Percentiles rank a stretch among this genome's conserved stretches.
Evolutionary conservation across 371 early-diverging fungal genomes (phyloP).

Genomic region (Smittium culicis): DNA sequence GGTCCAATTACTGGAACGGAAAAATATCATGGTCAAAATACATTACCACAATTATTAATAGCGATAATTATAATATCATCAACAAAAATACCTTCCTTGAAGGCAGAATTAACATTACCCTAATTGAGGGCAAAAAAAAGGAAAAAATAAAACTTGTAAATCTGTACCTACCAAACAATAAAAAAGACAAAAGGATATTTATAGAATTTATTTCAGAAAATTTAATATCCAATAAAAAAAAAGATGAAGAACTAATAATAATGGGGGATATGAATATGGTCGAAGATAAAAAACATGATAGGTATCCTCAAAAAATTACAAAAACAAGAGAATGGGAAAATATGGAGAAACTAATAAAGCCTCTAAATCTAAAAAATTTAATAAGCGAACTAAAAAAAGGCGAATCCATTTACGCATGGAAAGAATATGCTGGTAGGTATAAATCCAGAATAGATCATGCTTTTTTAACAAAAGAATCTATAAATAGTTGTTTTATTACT

Average conservation of each 20-base stretch:
- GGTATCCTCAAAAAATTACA: neutral
- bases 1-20: neutral
- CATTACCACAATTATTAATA: neutral
- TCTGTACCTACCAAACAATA: conserved; percentile 5
- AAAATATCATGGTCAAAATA: neutral
- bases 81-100: neutral
- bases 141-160: conserved; percentile 1
- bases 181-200: neutral
- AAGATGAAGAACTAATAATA: conserved; percentile 2
- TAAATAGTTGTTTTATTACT: neutral
- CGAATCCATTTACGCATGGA: neutral
- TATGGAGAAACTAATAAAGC: conserved; percentile 3
- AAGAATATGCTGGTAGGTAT: neutral
- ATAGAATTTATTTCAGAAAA: neutral
- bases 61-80: neutral
- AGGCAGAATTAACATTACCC: conserved; percentile 2
- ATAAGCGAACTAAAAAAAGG: neutral
- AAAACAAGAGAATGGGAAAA: neutral
- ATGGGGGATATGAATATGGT: conserved; percentile 4
- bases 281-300: conserved; percentile 2
- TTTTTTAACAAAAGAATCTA: neutral
- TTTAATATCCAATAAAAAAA: neutral
- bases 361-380: neutral
- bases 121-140: neutral
- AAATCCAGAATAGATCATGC: conserved; percentile 8